These are phyloP conservation scores for Zalerion maritima DNA, from an alignment of 495 filamentous ascomycete species.

Conservation along the genomic window DNA sequence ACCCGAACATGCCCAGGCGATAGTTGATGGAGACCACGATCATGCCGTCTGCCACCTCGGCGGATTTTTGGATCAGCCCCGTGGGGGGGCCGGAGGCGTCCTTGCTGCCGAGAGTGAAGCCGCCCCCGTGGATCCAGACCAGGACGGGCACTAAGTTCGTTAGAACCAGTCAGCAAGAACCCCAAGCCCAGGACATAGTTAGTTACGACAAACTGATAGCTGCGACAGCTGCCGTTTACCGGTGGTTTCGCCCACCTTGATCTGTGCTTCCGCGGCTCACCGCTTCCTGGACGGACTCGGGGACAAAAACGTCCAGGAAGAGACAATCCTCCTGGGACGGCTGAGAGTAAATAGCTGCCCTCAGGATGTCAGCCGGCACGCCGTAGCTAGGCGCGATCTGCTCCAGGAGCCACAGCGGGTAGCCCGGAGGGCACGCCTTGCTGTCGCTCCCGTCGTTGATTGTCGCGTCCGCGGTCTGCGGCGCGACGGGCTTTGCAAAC, in stretches of 20 bases:
- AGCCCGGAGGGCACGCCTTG: too few relatives aligned
- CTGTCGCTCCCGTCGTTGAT: too few relatives aligned
- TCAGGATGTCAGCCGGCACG: too few relatives aligned
- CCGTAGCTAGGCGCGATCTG: too few relatives aligned
- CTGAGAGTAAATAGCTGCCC: too few relatives aligned
- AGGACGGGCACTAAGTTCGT: conserved; percentile 31
- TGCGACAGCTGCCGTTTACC: neutral
- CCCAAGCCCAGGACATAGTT: neutral
- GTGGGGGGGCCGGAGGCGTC: conserved; percentile 20
- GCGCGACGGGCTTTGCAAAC: too few relatives aligned
- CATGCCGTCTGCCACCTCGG: conserved; percentile 24
- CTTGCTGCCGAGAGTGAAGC: conserved; percentile 38
- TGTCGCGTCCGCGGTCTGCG: too few relatives aligned
- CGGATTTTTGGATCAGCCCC: conserved; percentile 30
- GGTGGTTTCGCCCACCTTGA: neutral
- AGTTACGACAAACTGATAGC: neutral
- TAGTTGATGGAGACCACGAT: conserved; percentile 49
- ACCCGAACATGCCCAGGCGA: conserved; percentile 51
- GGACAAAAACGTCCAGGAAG: conserved; percentile 31
- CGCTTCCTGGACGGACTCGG: conserved; percentile 31
- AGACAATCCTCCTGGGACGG: conserved; percentile 32
- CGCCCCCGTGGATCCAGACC: conserved; percentile 48
- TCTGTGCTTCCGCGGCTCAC: conserved; percentile 7
- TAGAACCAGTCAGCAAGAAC: conserved; percentile 6
- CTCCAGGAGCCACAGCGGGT: too few relatives aligned